Evolutionary conservation across 2,329 filamentous ascomycete species (phyloP).

Genomic region (Pestalotiopsis sp.): DNA sequence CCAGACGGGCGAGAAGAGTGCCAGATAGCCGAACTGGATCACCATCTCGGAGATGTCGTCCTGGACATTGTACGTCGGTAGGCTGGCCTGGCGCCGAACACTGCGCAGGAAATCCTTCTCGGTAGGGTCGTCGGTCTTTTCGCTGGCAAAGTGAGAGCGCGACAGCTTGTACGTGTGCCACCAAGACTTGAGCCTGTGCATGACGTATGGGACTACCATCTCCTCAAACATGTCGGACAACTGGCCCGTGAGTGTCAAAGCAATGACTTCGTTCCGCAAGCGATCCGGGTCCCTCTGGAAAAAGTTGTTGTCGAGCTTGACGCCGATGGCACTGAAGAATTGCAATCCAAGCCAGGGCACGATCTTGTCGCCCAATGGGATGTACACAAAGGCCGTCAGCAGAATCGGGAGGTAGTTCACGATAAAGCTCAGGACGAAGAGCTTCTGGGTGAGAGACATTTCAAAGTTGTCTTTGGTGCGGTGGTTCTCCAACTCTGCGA

Average conservation of each 20-base stretch:
- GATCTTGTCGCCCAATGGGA: constrained; percentile 69
- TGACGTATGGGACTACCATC: constrained; percentile 67
- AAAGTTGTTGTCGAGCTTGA: constrained; percentile 50
- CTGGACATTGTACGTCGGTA: constrained; percentile 71
- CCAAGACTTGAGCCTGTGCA: constrained; percentile 55
- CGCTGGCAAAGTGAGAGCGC: constrained; percentile 39
- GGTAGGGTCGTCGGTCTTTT: constrained; percentile 57
- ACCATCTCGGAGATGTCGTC: constrained; percentile 73
- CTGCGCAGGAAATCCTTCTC: constrained; percentile 64
- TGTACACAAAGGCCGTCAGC: constrained; percentile 77
- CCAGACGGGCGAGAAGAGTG: constrained; percentile 75
- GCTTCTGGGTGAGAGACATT: constrained; percentile 69
- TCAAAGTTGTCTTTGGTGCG: constrained; percentile 70
- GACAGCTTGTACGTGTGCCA: constrained; percentile 39
- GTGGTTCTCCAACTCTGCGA: constrained; percentile 76
- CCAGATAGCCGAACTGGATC: constrained; percentile 72
- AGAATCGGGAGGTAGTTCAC: constrained; percentile 77
- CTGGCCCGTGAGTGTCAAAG: constrained; percentile 72
- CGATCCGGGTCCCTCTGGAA: constrained; percentile 68
- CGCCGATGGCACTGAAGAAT: constrained; percentile 51
- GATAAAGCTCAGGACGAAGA: constrained; percentile 78
- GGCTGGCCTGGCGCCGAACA: constrained; percentile 66
- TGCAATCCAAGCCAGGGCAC: constrained; percentile 67
- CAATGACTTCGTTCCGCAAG: constrained; percentile 72
- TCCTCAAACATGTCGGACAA: constrained; percentile 72